Evolutionary conservation across 768 basidiomycete species (phyloP).

Genomic region (Mrakia blollopis): DNA sequence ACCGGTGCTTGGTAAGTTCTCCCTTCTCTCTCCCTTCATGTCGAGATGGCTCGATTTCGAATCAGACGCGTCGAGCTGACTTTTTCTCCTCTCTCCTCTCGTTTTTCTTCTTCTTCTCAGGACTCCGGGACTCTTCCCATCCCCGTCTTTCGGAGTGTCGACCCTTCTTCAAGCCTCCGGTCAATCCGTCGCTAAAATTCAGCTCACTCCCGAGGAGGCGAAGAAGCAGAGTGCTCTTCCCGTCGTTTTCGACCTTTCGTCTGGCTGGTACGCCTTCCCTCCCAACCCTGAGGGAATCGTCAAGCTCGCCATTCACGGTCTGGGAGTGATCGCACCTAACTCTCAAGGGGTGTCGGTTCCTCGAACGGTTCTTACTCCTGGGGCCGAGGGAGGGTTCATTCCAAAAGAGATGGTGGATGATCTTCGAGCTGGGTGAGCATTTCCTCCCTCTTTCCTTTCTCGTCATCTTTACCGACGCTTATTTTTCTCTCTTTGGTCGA

Average conservation of each 20-base stretch:
- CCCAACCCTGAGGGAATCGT: slow-evolving; percentile 51
- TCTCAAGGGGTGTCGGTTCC: slow-evolving; percentile 63
- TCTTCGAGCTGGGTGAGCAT: slow-evolving; percentile 49
- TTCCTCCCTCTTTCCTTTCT: too few species aligned
- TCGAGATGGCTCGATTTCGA: neutral
- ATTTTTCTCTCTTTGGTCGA: too few species aligned
- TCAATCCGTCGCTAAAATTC: slow-evolving; percentile 71
- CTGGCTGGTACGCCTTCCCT: slow-evolving; percentile 70
- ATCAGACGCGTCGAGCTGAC: neutral
- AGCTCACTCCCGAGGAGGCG: slow-evolving; percentile 67
- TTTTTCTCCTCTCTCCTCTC: neutral
- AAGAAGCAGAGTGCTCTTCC: slow-evolving; percentile 35
- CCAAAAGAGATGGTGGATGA: slow-evolving; percentile 55
- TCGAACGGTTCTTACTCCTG: slow-evolving; percentile 62
- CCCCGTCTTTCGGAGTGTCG: slow-evolving; percentile 2
- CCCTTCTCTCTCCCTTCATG: neutral
- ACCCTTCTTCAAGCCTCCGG: slow-evolving; percentile 40
- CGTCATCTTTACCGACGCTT: neutral
- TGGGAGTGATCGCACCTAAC: slow-evolving; percentile 42
- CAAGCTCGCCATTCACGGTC: slow-evolving; percentile 63
- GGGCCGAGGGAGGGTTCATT: slow-evolving; percentile 57
- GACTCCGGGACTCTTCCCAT: slow-evolving; percentile 22
- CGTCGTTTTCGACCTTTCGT: slow-evolving; percentile 52
- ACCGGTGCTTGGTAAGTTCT: slow-evolving; percentile 65
- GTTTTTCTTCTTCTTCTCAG: neutral